Evolutionary conservation across 768 basidiomycete species (phyloP).

Genomic region (Lenzites betulinus): DNA sequence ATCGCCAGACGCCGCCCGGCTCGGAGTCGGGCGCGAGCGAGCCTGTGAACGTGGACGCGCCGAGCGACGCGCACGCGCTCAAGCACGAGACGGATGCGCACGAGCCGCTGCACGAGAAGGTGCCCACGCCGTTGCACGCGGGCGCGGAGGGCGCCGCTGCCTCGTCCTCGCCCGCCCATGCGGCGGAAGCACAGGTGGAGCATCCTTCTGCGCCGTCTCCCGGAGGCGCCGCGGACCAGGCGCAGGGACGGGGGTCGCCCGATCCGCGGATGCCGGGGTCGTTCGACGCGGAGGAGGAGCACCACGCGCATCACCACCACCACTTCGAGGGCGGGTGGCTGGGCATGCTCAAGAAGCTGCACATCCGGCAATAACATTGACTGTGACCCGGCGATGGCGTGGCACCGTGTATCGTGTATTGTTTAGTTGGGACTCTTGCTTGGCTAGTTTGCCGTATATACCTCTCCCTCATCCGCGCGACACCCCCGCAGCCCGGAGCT

Average conservation of each 20-base stretch:
- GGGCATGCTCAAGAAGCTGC: conserved; percentile 22
- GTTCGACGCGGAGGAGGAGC: conserved; percentile 36
- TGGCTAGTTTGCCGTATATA: not conserved
- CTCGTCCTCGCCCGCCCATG: not conserved
- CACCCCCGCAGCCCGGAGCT: not conserved
- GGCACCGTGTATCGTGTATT: not conserved
- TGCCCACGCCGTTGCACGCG: conserved; percentile 19
- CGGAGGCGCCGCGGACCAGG: not conserved
- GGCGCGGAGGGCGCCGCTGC: not conserved
- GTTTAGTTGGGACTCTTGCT: not conserved
- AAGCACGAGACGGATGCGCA: conserved; percentile 29
- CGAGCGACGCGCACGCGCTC: conserved; percentile 25
- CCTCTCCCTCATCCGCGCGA: not conserved
- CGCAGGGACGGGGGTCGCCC: conserved; percentile 16
- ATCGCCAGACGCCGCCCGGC: not conserved
- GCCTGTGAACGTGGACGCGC: not conserved
- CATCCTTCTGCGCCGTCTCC: not conserved
- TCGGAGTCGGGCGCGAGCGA: conserved; percentile 5
- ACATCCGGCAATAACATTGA: conserved; percentile 16
- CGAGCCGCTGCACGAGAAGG: conserved; percentile 27
- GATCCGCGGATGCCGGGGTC: conserved; percentile 54
- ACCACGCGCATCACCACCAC: conserved; percentile 13
- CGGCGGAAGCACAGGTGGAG: not conserved
- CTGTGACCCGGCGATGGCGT: not conserved
- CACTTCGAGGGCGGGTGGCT: conserved; percentile 19